These are phyloP conservation scores for Paraphaeosphaeria sporulosa DNA, from an alignment of 2,329 filamentous ascomycete species.

Conservation along the genomic window DNA sequence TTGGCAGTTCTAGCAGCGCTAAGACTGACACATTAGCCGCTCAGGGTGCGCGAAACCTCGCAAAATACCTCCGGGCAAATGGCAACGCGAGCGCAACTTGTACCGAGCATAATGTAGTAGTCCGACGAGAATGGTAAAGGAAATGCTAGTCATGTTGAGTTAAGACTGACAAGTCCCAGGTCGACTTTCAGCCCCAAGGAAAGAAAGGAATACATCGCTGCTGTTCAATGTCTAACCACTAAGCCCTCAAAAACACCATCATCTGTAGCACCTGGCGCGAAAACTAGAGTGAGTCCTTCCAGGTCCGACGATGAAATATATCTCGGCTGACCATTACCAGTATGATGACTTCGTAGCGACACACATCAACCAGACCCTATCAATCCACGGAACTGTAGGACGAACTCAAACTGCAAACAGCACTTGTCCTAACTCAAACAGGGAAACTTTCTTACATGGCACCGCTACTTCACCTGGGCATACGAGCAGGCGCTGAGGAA, in stretches of 20 bases:
- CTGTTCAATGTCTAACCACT: constrained; percentile 44
- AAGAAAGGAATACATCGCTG: constrained; percentile 46
- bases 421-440: constrained; percentile 15
- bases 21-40: constrained; percentile 46
- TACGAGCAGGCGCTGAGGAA: constrained; percentile 52
- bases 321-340: not conserved
- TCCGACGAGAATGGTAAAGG: constrained; percentile 55
- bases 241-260: constrained; percentile 40
- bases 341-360: constrained; percentile 49
- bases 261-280: constrained; percentile 37
- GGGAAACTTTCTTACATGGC: constrained; percentile 50
- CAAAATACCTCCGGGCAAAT: constrained; percentile 30
- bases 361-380: constrained; percentile 46
- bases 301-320: not conserved
- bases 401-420: not conserved
- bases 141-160: not conserved
- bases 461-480: constrained; percentile 52
- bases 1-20: constrained; percentile 13
- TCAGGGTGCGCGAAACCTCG: constrained; percentile 44
- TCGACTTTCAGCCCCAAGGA: constrained; percentile 33
- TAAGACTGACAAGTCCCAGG: constrained; percentile 20
- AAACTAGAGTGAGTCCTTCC: constrained; percentile 24
- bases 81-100: constrained; percentile 42
- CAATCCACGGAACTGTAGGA: constrained; percentile 45
- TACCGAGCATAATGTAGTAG: constrained; percentile 47